Percentiles rank a stretch among this genome's conserved stretches.
These are phyloP conservation scores for Aspergillus chevalieri DNA, from an alignment of 2,329 filamentous ascomycete genomes.

Conservation along the genomic window DNA sequence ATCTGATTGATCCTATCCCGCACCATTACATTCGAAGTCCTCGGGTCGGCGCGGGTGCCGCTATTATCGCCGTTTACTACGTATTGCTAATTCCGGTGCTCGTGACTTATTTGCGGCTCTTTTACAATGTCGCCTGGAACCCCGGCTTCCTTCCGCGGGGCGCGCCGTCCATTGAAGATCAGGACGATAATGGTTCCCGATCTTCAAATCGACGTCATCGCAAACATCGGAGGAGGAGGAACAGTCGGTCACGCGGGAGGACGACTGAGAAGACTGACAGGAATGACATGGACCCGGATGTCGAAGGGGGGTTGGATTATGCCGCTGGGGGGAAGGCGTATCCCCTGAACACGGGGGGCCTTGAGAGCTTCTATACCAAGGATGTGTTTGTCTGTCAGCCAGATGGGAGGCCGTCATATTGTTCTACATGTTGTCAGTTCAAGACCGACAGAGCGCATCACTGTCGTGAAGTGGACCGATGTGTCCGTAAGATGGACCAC, in stretches of 20 bases:
- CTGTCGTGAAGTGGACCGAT: slow-evolving; percentile 72
- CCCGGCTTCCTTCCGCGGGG: slow-evolving; percentile 69
- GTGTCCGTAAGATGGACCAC: slow-evolving; percentile 87
- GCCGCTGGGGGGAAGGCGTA: slow-evolving; percentile 19
- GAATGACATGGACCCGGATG: slow-evolving; percentile 20
- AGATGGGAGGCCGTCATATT: slow-evolving; percentile 82
- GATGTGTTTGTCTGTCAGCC: slow-evolving; percentile 78
- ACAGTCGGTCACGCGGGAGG: slow-evolving; percentile 16
- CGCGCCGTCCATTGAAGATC: slow-evolving; percentile 30
- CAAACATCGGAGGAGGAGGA: slow-evolving; percentile 18
- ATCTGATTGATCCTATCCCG: slow-evolving; percentile 54
- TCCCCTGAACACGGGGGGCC: slow-evolving; percentile 56
- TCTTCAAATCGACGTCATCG: slow-evolving; percentile 11
- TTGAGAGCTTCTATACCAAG: slow-evolving; percentile 73
- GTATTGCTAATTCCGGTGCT: slow-evolving; percentile 63
- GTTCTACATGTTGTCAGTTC: slow-evolving; percentile 74
- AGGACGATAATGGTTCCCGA: slow-evolving; percentile 12
- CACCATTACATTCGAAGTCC: slow-evolving; percentile 32
- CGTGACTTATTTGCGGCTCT: slow-evolving; percentile 63
- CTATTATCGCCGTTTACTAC: slow-evolving; percentile 67
- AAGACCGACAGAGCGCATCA: slow-evolving; percentile 87
- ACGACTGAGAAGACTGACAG: slow-evolving; percentile 18
- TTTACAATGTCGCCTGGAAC: slow-evolving; percentile 61
- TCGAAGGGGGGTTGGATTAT: slow-evolving; percentile 21
- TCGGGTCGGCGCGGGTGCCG: slow-evolving; percentile 56